Evolutionary conservation across 208 protist genomes (phyloP).

Genomic region (Wallacemonas sp.): DNA sequence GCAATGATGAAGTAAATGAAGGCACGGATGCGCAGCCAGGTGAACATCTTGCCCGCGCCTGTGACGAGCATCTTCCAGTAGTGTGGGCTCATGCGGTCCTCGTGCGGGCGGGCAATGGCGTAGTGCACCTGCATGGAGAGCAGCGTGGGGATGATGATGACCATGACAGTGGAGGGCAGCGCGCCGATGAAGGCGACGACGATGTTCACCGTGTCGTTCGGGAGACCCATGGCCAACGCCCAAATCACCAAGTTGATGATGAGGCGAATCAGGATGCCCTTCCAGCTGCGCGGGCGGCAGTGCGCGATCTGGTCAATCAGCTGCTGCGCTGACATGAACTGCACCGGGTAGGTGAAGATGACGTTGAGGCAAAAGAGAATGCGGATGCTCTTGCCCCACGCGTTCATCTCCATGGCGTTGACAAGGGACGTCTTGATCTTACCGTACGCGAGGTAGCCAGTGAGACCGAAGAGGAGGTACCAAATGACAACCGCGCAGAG

Average conservation of each 20-base stretch:
- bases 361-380: constrained; percentile 52
- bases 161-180: constrained; percentile 67
- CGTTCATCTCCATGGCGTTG: constrained; percentile 32
- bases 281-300: constrained; percentile 52
- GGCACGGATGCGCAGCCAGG: constrained; percentile 40
- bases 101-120: constrained; percentile 54
- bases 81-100: constrained; percentile 35
- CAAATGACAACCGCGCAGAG: constrained; percentile 40
- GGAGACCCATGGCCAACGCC: constrained; percentile 60
- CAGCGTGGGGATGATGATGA: constrained; percentile 66
- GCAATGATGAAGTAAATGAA: constrained; percentile 59
- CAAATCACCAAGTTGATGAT: constrained; percentile 65
- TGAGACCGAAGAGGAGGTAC: constrained; percentile 70
- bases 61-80: constrained; percentile 61
- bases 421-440: constrained; percentile 47
- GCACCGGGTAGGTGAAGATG: constrained; percentile 74
- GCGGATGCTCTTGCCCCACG: constrained; percentile 53
- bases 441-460: constrained; percentile 73
- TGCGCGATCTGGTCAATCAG: constrained; percentile 55
- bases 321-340: constrained; percentile 81
- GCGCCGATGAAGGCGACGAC: constrained; percentile 75
- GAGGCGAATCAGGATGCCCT: constrained; percentile 50
- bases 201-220: constrained; percentile 56
- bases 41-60: constrained; percentile 22
- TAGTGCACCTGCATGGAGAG: constrained; percentile 50